A percentile compares a stretch with the other conserved stretches of the same genome.
Conservation (phyloP, 208 protist genomes). For the Porcisia hertigi region DNA sequence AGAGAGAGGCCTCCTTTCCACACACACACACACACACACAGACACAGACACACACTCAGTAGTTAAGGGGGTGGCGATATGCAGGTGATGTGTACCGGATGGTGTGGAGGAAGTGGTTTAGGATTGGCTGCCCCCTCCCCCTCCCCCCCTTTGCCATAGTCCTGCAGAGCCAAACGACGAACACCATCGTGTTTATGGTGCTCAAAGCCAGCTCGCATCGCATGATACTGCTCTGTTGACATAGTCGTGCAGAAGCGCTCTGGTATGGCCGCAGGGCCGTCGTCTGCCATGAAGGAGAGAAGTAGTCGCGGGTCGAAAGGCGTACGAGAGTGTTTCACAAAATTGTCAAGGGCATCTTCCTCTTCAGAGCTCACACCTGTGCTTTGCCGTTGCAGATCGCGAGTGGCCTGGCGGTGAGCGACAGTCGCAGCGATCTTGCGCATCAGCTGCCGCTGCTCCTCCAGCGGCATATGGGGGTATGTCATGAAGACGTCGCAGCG, state of each 20-base stretch:
- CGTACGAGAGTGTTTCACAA: slow-evolving; percentile 11
- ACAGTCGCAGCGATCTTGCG: slow-evolving; percentile 16
- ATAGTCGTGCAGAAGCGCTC: slow-evolving; percentile 20
- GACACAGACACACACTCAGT: too few relatives aligned
- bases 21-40: too few relatives aligned
- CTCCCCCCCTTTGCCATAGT: slow-evolving; percentile 4
- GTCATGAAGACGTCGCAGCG: slow-evolving; percentile 82
- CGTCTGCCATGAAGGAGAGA: slow-evolving; percentile 18
- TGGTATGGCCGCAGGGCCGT: background rate
- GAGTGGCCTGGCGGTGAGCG: slow-evolving; percentile 3
- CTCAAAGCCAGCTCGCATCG: slow-evolving; percentile 63
- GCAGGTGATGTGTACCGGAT: background rate
- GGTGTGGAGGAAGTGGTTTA: background rate
- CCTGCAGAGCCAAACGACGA: slow-evolving; percentile 28
- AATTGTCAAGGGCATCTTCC: background rate
- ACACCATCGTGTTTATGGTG: slow-evolving; percentile 64
- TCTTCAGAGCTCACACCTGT: background rate
- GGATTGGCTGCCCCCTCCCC: background rate
- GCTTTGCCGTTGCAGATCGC: background rate
- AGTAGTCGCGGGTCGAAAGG: slow-evolving; percentile 23
- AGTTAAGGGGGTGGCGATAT: too few relatives aligned
- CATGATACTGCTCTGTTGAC: slow-evolving; percentile 32
- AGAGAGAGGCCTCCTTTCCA: too few relatives aligned
- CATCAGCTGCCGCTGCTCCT: slow-evolving; percentile 54
- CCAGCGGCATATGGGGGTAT: slow-evolving; percentile 38